phyloP scores from a whole-genome alignment of 139 green algal genomes.

The Tetraselmis striata region DNA sequence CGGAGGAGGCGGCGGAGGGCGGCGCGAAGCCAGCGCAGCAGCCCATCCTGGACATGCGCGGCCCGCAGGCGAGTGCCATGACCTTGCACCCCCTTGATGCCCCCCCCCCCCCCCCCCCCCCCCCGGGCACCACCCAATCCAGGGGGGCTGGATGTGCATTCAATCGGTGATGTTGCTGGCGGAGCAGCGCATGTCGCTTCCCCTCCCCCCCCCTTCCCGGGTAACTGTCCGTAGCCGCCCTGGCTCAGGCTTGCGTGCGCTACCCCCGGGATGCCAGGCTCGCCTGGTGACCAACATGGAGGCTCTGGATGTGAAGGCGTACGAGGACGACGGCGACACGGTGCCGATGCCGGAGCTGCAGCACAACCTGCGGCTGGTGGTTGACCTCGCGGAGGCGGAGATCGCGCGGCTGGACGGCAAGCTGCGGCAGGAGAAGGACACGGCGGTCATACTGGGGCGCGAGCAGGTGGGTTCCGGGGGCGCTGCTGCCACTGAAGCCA shows the following conservation, averaged over 20 bases:
- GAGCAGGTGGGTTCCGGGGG: constrained; percentile 60
- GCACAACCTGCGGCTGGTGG: constrained; percentile 94
- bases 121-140: too few relatives aligned
- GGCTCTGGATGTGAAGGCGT: constrained; percentile 48
- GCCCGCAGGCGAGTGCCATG: constrained; percentile 46
- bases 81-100: too few relatives aligned
- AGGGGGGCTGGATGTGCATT: too few relatives aligned
- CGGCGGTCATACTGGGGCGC: constrained; percentile 51
- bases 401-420: constrained; percentile 73
- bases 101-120: too few relatives aligned
- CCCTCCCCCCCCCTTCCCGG: too few relatives aligned
- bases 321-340: constrained; percentile 22
- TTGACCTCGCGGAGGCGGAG: constrained; percentile 81
- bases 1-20: constrained; percentile 13
- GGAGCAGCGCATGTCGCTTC: too few relatives aligned
- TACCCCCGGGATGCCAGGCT: constrained; percentile 25
- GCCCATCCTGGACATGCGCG: constrained; percentile 92
- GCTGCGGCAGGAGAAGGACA: constrained; percentile 80
- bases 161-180: too few relatives aligned
- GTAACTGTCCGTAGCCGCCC: too few relatives aligned
- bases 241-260: too few relatives aligned
- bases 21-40: constrained; percentile 6
- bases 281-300: constrained; percentile 86
- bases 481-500: too few relatives aligned
- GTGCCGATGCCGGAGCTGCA: constrained; percentile 92